Evolutionary conservation across 768 basidiomycete genomes (phyloP).

Genomic region (Lactifluus piperatus): DNA sequence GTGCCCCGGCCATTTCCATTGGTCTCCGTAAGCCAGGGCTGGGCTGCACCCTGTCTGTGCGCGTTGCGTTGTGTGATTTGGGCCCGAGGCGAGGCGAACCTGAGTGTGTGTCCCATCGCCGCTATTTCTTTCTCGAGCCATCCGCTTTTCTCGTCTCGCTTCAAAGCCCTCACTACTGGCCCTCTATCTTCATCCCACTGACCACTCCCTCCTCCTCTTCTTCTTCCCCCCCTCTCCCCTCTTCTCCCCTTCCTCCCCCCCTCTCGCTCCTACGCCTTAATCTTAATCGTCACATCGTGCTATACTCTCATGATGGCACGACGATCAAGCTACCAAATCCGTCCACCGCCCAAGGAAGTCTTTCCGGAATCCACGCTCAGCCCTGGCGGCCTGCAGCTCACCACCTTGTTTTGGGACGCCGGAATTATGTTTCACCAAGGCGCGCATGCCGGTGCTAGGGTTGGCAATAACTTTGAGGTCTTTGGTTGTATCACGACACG

Average conservation of each 20-base stretch:
- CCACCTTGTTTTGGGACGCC: slow-evolving; percentile 17
- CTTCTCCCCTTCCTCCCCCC: neutral
- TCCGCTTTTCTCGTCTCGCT: neutral
- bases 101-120: neutral
- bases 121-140: slow-evolving; percentile 1
- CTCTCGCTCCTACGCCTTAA: neutral
- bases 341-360: slow-evolving; percentile 18
- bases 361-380: slow-evolving; percentile 19
- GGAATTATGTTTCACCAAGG: slow-evolving; percentile 17
- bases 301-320: slow-evolving; percentile 9
- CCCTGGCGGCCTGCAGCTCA: slow-evolving; percentile 18
- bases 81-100: neutral
- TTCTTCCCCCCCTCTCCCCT: neutral
- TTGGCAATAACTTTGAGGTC: slow-evolving; percentile 16
- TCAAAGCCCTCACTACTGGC: neutral
- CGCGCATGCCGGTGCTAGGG: slow-evolving; percentile 15
- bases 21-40: slow-evolving; percentile 1
- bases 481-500: slow-evolving; percentile 17
- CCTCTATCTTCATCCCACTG: neutral
- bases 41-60: slow-evolving; percentile 10
- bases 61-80: neutral
- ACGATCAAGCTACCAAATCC: slow-evolving; percentile 16
- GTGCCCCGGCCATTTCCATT: slow-evolving; percentile 8
- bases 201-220: neutral
- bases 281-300: neutral